Base-by-base conservation (phyloP, 2,329 filamentous ascomycete genomes). In the Xylaria sp. region DNA sequence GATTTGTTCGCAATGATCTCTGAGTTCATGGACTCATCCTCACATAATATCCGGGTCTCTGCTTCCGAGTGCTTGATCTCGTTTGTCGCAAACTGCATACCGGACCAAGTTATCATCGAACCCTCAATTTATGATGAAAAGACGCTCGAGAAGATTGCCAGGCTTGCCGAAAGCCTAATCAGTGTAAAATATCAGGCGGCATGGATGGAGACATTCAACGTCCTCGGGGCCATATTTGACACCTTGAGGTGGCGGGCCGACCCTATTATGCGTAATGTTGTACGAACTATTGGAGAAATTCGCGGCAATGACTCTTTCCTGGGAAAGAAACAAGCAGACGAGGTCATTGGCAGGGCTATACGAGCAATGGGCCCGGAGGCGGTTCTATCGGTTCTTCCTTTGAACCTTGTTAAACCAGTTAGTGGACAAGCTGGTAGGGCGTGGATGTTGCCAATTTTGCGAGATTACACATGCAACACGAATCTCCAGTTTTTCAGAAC, bases 51-150 rank as follows among this genome's bases (percentile, higher is more conserved):
- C 75, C 90, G 96, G 67, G 89, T 97, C 36, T 98, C 96, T 3
- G 93, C 96, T 4, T 97, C 96, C 0, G 95, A 99, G 79, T 97
- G 96, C 78, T 82, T 99, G 68, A 92, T 97, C 64, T 97, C 95
- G 0, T 96, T 99, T 78, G 86, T 97, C 76, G 92, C 90, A 72
- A 97, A 96, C 78, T 97, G 96, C 76, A 86, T 99, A 34, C 96
- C 96, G 0, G 86, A 91, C 59, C 90, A 88, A 72, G 92, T 94
- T 53, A 89, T 99, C 41, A 81, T 97, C 7, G 93, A 97, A 72
- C 94, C 94, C 28, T 97, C 94, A 1, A 87, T 97, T 55, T 97
- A 93, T 78, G 95, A 98, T 73, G 94, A 98, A 80, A 97, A 97
- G 81, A 87, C 90, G 0, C 81, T 98, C 10, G 92, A 94, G 76